Evolutionary conservation across 148 eudicot genomes (phyloP).

Genomic region (Heliosperma pusillum): DNA sequence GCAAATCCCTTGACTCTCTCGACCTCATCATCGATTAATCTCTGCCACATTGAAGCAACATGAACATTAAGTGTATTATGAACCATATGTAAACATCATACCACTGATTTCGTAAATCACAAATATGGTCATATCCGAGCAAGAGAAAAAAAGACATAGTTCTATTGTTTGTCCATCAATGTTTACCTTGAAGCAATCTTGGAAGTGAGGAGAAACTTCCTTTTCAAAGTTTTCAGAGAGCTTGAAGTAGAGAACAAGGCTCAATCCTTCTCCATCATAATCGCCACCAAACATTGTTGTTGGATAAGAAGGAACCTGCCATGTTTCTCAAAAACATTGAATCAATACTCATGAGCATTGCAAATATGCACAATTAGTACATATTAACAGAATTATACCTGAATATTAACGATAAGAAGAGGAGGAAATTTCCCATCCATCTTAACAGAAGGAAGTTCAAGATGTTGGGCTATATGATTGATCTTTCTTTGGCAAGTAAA

Average conservation of each 20-base stretch:
- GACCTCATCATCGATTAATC: slow-evolving; percentile 63
- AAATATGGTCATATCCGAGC: too few relatives aligned
- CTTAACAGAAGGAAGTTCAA: slow-evolving; percentile 62
- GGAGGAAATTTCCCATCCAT: slow-evolving; percentile 47
- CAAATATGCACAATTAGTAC: too few relatives aligned
- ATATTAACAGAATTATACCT: slow-evolving; percentile 53
- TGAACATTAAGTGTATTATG: too few relatives aligned
- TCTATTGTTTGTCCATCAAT: neutral
- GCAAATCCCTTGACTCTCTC: slow-evolving; percentile 83
- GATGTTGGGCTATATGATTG: slow-evolving; percentile 78
- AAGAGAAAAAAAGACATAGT: too few relatives aligned
- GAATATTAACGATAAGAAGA: slow-evolving; percentile 75
- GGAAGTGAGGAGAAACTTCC: slow-evolving; percentile 64
- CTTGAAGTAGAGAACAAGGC: slow-evolving; percentile 76
- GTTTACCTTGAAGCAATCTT: slow-evolving; percentile 60
- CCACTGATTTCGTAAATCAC: too few relatives aligned
- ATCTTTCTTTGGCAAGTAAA: slow-evolving; percentile 60
- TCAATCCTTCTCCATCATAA: slow-evolving; percentile 80
- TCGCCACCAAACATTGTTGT: slow-evolving; percentile 71
- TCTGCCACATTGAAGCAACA: slow-evolving; percentile 36
- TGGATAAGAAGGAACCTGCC: slow-evolving; percentile 75
- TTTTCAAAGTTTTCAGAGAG: slow-evolving; percentile 61
- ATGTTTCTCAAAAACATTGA: slow-evolving; percentile 5
- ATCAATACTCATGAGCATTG: neutral
- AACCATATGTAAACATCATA: too few relatives aligned